Conservation (phyloP, 177 flowering plant genomes). For the Vitis hybrid region DNA sequence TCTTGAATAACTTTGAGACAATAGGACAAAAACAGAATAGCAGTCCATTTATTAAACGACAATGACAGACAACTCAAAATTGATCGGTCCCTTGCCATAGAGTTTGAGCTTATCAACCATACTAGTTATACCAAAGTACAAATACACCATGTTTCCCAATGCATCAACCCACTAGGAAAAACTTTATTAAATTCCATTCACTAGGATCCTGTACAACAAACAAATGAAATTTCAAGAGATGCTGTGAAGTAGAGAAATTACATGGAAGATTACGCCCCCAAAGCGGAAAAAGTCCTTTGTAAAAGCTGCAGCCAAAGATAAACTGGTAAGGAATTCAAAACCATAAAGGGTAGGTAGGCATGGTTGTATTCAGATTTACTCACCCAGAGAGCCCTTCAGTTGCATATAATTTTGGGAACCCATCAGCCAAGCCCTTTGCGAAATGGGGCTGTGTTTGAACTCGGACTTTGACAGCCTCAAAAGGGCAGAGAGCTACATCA, state of each 20-base stretch:
- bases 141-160: too few species aligned
- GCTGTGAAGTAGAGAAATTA: constrained; percentile 28
- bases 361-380: not conserved
- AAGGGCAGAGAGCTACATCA: constrained; percentile 84
- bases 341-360: not conserved
- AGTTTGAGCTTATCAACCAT: too few species aligned
- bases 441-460: constrained; percentile 74
- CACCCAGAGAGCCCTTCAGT: constrained; percentile 81
- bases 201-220: not conserved
- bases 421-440: constrained; percentile 85
- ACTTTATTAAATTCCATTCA: too few species aligned
- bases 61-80: too few species aligned
- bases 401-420: constrained; percentile 76
- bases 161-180: too few species aligned
- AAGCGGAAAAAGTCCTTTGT: constrained; percentile 78
- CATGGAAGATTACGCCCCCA: constrained; percentile 96
- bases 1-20: too few species aligned
- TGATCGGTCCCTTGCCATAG: too few species aligned
- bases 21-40: too few species aligned
- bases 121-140: too few species aligned
- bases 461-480: constrained; percentile 87
- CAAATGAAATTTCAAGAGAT: not conserved
- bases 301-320: constrained; percentile 55
- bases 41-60: too few species aligned
- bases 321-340: not conserved